Conservation (phyloP, 768 basidiomycete species). For the Bullera alba region DNA sequence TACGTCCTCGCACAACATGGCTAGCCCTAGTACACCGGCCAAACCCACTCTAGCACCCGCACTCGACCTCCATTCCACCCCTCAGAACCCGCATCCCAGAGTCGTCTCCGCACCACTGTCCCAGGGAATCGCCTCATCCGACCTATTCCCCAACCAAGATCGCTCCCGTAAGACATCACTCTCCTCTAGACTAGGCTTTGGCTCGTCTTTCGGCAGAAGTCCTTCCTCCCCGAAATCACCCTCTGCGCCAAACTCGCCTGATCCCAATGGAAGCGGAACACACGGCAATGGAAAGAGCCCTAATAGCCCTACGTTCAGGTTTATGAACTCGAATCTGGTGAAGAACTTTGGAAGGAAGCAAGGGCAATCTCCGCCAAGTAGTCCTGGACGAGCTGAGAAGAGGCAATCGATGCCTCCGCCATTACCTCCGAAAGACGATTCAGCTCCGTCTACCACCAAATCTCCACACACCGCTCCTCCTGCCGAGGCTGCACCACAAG, state of each 20-base stretch:
- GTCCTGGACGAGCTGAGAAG: neutral
- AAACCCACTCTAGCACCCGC: too few relatives aligned
- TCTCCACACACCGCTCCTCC: too few relatives aligned
- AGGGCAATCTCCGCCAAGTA: neutral
- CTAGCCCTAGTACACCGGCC: too few relatives aligned
- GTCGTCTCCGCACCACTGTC: too few relatives aligned
- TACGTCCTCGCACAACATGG: too few relatives aligned
- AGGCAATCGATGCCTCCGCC: constrained; percentile 1
- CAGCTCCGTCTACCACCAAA: neutral
- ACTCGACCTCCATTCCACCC: too few relatives aligned
- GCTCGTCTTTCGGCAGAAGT: neutral
- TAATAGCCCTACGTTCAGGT: neutral
- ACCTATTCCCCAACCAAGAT: neutral
- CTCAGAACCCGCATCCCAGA: too few relatives aligned
- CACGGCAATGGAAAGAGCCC: neutral
- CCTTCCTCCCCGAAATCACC: neutral
- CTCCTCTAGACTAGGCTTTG: neutral
- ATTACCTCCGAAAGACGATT: constrained; percentile 1
- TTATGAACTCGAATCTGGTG: neutral
- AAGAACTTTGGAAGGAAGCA: neutral
- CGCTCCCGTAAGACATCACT: constrained; percentile 11
- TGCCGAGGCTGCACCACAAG: too few relatives aligned
- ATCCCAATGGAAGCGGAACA: neutral
- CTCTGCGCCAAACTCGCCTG: neutral
- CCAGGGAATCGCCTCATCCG: constrained; percentile 7